Base-by-base conservation (phyloP, 768 basidiomycete genomes). In the Kwoniella mangroviensis region DNA sequence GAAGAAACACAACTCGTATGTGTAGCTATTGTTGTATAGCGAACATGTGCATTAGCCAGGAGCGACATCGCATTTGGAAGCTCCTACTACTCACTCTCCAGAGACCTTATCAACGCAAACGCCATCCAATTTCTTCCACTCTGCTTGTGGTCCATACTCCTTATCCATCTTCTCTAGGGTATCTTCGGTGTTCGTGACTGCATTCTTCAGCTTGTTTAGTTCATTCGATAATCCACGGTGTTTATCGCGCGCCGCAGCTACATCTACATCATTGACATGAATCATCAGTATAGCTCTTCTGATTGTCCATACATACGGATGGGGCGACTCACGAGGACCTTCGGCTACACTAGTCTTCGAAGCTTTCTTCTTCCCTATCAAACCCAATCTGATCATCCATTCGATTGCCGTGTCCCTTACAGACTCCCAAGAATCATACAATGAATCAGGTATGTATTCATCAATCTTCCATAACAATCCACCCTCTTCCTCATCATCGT, bases 41-140 rank as follows among this genome's bases (percentile, higher is more conserved):
- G 22, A 42, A 21, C 13, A 40, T 21, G 3, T 57, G 10, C 26
- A 66, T 69, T 62, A 71, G 58, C 65, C 6, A 7, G 34, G 34
- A 34, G 34, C 34, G 28, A 28, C 28, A 28, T 28, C 28, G 34
- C 34, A 34, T 7, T 34, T 34, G 34, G 9, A 34, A 34, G 34
- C 34, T 34, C 45, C 45, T 49, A 19, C 17, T 22, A 90, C 94
- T 80, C 77, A 97, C 92, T 97, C 96, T 86, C 97, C 96, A 4
- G 88, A 86, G 64, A 95, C 88, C 79, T 89, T 91, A 79, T 89
- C 88, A 13, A 98, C 81, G 76, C 96, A 98, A 1, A 86, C 85
- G 5, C 88, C 87, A 22, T 95, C 91, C 6, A 99, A 87, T 84
- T 96, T 97, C 86, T 96, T 96, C 93, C 93, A 99, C 84, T 97